A percentile compares a stretch with the other conserved stretches of the same genome.
Conservation (phyloP, 257 asterid species). For the Nicotiana sylvestris region DNA sequence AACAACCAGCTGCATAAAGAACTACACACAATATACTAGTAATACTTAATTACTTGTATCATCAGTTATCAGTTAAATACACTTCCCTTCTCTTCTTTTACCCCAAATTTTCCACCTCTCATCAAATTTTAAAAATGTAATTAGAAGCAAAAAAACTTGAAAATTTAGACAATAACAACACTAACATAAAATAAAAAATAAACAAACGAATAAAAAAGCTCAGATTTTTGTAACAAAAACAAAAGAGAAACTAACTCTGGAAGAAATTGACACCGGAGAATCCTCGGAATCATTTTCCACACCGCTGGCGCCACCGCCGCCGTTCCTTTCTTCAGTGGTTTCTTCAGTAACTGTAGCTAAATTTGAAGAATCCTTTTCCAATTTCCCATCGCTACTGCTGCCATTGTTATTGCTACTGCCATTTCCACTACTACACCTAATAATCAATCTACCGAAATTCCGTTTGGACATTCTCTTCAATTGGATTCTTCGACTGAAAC, state of each 20-base stretch:
- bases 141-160: neutral
- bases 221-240: too few relatives aligned
- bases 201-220: neutral
- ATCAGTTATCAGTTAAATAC: too few relatives aligned
- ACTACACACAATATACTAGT: too few relatives aligned
- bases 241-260: slow-evolving; percentile 35
- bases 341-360: slow-evolving; percentile 45
- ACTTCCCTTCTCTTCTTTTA: too few relatives aligned
- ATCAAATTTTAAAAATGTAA: neutral
- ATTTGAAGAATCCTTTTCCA: slow-evolving; percentile 47
- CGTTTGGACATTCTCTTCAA: slow-evolving; percentile 31
- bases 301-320: slow-evolving; percentile 22
- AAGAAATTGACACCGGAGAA: slow-evolving; percentile 42
- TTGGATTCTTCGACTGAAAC: slow-evolving; percentile 19
- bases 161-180: neutral
- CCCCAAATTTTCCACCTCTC: neutral
- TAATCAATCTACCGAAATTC: slow-evolving; percentile 31
- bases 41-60: too few relatives aligned
- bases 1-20: too few relatives aligned
- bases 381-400: slow-evolving; percentile 36
- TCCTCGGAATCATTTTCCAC: slow-evolving; percentile 30
- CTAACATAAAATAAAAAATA: neutral
- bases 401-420: slow-evolving; percentile 2
- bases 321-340: slow-evolving; percentile 30
- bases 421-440: slow-evolving; percentile 43